Evolutionary conservation across 306 rosid genomes (phyloP).

Genomic region (Trichosanthes truncata): DNA sequence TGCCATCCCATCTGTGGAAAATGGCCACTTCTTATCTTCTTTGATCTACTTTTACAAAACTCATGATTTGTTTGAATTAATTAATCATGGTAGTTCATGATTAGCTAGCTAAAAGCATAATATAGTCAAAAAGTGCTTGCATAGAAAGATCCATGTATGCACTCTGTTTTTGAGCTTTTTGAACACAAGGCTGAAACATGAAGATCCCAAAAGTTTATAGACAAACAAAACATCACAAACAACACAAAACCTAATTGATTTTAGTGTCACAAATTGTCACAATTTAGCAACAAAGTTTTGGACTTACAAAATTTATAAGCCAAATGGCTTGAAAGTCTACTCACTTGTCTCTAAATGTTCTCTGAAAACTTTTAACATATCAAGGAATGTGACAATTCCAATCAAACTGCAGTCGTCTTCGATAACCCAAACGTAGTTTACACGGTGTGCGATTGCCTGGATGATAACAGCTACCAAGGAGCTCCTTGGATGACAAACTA

Average conservation of each 20-base stretch:
- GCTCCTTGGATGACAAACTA: conserved; percentile 85
- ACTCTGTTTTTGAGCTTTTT: not conserved
- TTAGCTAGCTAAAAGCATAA: not conserved
- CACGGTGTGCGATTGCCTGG: conserved; percentile 95
- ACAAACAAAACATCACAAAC: conserved; percentile 1
- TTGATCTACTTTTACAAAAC: not conserved
- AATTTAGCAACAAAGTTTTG: not conserved
- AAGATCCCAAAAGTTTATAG: not conserved
- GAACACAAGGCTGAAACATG: not conserved
- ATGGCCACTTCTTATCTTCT: not conserved
- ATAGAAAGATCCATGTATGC: not conserved
- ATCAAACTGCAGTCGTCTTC: conserved; percentile 81
- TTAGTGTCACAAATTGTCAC: not conserved
- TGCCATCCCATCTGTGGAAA: not conserved
- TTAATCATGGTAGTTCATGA: not conserved
- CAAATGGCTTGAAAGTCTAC: conserved; percentile 8
- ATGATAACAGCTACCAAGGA: conserved; percentile 89
- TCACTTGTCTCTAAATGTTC: conserved; percentile 34
- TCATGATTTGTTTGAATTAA: not conserved
- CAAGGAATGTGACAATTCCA: conserved; percentile 77
- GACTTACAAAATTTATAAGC: conserved; percentile 2
- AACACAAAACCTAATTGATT: not conserved
- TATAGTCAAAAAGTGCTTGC: not conserved
- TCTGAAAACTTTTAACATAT: conserved; percentile 69
- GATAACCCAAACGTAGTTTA: conserved; percentile 83